Base-by-base conservation (phyloP, 306 rosid species). In the Cicer arietinum region DNA sequence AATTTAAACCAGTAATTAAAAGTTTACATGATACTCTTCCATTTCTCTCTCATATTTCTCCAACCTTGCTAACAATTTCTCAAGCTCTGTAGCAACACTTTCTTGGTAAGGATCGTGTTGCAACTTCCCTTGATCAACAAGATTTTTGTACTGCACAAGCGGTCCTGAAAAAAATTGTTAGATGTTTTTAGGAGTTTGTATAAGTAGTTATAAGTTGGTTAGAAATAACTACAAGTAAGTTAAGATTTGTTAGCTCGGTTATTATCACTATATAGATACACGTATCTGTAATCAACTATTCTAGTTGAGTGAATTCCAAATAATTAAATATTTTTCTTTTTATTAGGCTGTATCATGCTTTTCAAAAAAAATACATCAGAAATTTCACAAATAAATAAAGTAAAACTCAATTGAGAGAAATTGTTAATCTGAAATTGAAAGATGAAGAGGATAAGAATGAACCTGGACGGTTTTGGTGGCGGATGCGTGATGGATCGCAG, bases 21-120 rank as follows among this genome's bases (percentile, higher is more conserved):
- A 39, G 11, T 17, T 73, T 85, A 94, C 97, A 81, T 89, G 94
- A 85, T 90, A 94, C 30, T 89, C 91, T 82, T 90, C 86, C 98
- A 94, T 91, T 56, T 88, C 91, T 76, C 76, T 86, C 81, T 94
- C 98, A 79, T 94, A 90, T 81, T 87, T 85, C 86, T 87, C 96
- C 87, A 91, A 87, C 84, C 96, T 91, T 73, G 89, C 88, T 52
- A 94, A 88, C 84, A 94, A 77, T 17, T 82, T 86, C 84, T 91
- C 93, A 47, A 91, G 85, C 71, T 88, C 89, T 10, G 69, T 74
- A 54, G 98, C 97, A 39, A 94, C 95, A 69, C 59, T 78, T 74
- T 91, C 94, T 77, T 94, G 98, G 77, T 86, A 85, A 75, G 92
- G 87, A 91, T 94, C 98, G 10, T 87, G 85, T 56, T 72, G 91